Conservation (phyloP, 108 stramenopile genomes). For the Skeletonema costatum region DNA sequence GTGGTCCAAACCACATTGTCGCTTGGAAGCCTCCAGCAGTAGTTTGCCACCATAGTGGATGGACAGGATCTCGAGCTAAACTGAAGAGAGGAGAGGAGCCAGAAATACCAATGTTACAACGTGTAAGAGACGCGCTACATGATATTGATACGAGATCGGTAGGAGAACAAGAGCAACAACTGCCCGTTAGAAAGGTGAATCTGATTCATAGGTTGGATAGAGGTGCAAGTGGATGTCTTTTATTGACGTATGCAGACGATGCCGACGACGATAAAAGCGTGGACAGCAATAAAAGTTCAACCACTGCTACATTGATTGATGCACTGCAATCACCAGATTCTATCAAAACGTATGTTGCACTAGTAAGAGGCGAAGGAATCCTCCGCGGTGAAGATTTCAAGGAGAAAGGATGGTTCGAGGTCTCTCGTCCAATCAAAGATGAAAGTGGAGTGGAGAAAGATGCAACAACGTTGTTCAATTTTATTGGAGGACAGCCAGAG, state of each 20-base stretch:
- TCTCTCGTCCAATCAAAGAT: constrained; percentile 74
- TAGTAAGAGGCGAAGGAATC: constrained; percentile 84
- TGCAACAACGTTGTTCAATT: constrained; percentile 75
- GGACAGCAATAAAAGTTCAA: constrained; percentile 1
- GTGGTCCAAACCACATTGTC: constrained; percentile 59
- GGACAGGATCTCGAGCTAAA: constrained; percentile 63
- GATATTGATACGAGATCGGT: constrained; percentile 34
- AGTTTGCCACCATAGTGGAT: constrained; percentile 84
- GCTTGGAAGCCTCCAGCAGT: constrained; percentile 75
- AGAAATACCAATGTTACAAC: constrained; percentile 58
- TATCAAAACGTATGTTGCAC: constrained; percentile 83
- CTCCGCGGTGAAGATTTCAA: constrained; percentile 67
- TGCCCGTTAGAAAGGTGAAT: constrained; percentile 71
- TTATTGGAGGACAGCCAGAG: constrained; percentile 70
- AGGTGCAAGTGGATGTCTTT: constrained; percentile 70
- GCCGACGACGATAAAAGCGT: constrained; percentile 18
- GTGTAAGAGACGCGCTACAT: constrained; percentile 50
- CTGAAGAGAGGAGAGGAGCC: constrained; percentile 42
- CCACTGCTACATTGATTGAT: constrained; percentile 54
- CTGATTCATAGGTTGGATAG: constrained; percentile 85
- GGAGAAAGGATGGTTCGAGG: constrained; percentile 73
- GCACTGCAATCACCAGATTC: constrained; percentile 52
- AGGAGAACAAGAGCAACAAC: constrained; percentile 3
- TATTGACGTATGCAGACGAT: constrained; percentile 60
- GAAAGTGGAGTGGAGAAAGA: constrained; percentile 64